Evolutionary conservation across 306 rosid genomes (phyloP).

Genomic region (Aeschynomene evenia): DNA sequence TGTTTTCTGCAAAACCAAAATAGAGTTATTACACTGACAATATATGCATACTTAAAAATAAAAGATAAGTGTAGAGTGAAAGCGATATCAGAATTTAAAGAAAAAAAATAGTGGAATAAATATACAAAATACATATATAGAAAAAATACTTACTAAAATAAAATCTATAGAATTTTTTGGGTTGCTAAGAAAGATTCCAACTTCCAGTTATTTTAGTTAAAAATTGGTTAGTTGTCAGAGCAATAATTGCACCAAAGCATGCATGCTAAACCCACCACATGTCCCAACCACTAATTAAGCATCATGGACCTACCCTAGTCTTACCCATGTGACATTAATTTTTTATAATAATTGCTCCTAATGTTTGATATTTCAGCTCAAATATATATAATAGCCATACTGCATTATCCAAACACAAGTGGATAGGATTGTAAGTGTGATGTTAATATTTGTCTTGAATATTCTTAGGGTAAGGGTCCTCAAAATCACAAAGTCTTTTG

Average conservation of each 20-base stretch:
- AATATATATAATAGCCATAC: too few species aligned
- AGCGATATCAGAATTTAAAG: too few species aligned
- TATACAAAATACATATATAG: too few species aligned
- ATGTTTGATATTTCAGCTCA: not conserved
- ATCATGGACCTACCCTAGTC: constrained; percentile 39
- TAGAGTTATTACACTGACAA: too few species aligned
- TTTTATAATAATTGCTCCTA: not conserved
- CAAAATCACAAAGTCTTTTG: too few species aligned
- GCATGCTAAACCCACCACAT: constrained; percentile 27
- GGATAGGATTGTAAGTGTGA: constrained; percentile 15
- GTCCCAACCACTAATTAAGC: constrained; percentile 24
- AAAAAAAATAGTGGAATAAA: too few species aligned
- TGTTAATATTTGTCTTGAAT: not conserved
- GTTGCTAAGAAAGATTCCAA: constrained; percentile 36
- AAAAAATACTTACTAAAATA: too few species aligned
- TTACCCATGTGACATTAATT: constrained; percentile 37
- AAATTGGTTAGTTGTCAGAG: not conserved
- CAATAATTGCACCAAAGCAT: constrained; percentile 25
- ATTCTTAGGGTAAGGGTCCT: not conserved
- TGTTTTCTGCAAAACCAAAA: too few species aligned
- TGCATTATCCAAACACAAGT: constrained; percentile 8
- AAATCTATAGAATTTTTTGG: not conserved
- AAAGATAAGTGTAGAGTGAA: too few species aligned
- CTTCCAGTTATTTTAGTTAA: not conserved
- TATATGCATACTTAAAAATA: too few species aligned